Evolutionary conservation across 768 basidiomycete species (phyloP).

Genomic region (Amanita pallidorosea): DNA sequence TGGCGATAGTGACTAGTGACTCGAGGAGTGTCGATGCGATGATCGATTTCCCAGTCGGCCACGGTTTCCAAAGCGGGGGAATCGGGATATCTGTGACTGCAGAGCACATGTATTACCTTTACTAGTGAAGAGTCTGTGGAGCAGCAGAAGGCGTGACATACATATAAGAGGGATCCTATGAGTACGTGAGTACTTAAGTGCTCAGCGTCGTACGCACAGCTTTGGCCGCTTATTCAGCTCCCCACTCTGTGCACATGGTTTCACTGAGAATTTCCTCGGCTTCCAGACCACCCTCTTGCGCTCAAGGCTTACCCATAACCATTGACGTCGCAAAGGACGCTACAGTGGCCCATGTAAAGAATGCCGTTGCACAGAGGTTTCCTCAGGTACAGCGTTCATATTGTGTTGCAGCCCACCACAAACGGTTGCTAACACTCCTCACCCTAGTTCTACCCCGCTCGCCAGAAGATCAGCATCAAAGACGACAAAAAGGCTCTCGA

Average conservation of each 20-base stretch:
- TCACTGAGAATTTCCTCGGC: slow-evolving; percentile 42
- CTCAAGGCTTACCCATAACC: slow-evolving; percentile 38
- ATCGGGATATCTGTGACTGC: too few relatives aligned
- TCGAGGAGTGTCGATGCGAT: too few relatives aligned
- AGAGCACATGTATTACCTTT: too few relatives aligned
- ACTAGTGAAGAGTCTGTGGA: too few relatives aligned
- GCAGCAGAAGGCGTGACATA: too few relatives aligned
- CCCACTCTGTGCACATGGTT: slow-evolving; percentile 21
- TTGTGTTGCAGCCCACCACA: not conserved
- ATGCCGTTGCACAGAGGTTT: slow-evolving; percentile 35
- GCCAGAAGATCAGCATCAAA: slow-evolving; percentile 65
- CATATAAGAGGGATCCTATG: too few relatives aligned
- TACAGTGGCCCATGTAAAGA: slow-evolving; percentile 64
- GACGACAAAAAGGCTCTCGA: slow-evolving; percentile 51
- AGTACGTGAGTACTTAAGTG: too few relatives aligned
- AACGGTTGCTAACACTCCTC: not conserved
- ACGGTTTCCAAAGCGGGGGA: too few relatives aligned
- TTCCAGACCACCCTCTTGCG: slow-evolving; percentile 33
- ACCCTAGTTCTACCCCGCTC: slow-evolving; percentile 51
- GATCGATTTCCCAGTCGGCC: too few relatives aligned
- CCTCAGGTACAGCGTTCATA: slow-evolving; percentile 16
- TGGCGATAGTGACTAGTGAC: too few relatives aligned
- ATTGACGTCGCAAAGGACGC: slow-evolving; percentile 37
- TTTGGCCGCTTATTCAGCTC: too few relatives aligned
- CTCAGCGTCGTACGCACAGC: too few relatives aligned